Percentiles rank a stretch among this genome's conserved stretches.
Evolutionary conservation across 805 yeast genomes (phyloP).

Genomic region (Lachancea dasiensis): DNA sequence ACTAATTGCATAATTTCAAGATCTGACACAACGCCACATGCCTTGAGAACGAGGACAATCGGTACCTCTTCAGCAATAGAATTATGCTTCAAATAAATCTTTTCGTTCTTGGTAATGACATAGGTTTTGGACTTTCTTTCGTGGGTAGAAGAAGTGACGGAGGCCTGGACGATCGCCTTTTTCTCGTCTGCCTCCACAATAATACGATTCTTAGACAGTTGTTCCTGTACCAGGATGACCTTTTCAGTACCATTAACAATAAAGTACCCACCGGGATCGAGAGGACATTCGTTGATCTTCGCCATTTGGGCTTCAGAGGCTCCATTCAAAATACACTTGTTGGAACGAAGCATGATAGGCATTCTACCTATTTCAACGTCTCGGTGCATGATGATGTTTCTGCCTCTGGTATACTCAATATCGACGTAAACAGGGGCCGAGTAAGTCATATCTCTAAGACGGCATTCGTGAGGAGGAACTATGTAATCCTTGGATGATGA

Average conservation of each 20-base stretch:
- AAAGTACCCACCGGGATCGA: constrained; percentile 98
- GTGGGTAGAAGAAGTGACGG: constrained; percentile 96
- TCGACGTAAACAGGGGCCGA: constrained; percentile 95
- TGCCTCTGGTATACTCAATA: constrained; percentile 93
- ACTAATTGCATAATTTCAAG: constrained; percentile 89
- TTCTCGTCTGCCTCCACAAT: constrained; percentile 97
- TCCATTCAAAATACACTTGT: constrained; percentile 81
- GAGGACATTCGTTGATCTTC: constrained; percentile 81
- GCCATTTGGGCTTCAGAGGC: constrained; percentile 84
- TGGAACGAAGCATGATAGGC: constrained; percentile 97
- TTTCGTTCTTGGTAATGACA: constrained; percentile 85
- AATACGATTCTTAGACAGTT: constrained; percentile 92
- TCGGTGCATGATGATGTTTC: constrained; percentile 82
- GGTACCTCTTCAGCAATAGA: constrained; percentile 95
- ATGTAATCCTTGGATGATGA: constrained; percentile 50
- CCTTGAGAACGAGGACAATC: constrained; percentile 85
- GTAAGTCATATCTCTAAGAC: constrained; percentile 88
- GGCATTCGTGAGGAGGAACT: constrained; percentile 89
- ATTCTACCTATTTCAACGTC: constrained; percentile 94
- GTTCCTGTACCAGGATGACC: constrained; percentile 95
- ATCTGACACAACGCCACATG: constrained; percentile 91
- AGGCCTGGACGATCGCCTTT: constrained; percentile 91
- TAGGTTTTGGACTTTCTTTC: constrained; percentile 97
- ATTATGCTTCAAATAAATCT: constrained; percentile 88
- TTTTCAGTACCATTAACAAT: constrained; percentile 97